Evolutionary conservation across 2,329 filamentous ascomycete species (phyloP), one percentile per base, ranked within the genome.

Genomic region (Colletotrichum camelliae): DNA sequence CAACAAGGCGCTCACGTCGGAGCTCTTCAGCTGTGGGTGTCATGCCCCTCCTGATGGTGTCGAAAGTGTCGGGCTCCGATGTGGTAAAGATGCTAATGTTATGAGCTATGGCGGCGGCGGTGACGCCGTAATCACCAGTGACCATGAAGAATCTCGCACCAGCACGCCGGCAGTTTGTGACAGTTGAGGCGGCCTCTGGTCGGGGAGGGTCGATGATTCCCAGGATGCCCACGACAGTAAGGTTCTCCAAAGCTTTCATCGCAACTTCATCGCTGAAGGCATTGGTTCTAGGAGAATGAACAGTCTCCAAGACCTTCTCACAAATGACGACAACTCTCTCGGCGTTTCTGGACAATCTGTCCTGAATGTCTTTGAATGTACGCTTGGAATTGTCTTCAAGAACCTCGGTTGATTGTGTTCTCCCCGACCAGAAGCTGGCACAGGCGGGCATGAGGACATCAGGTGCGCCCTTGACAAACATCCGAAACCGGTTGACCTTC

Each of bases 11-110:
- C 21, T 18, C 24, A 27, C 0, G 21, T 9, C 55, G 55, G 0
- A 58, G 55, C 55, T 58, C 55, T 18, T 58, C 21, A 1, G 24
- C 55, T 18, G 93, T 93, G 78, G 94, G 92, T 21, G 94, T 92
- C 24, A 94, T 88, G 78, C 55, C 55, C 55, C 55, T 24, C 13
- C 55, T n/a, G 55, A 58, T 58, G 55, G 55, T 58, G 55, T 58
- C 24, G 24, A 58, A 58, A n/a, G 55, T 18, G 55, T 58, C 55
- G 15, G 24, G 55, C 16, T 58, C 15, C 4, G 15, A 58, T 16
- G 55, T 58, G 21, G 55, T 58, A 24, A 58, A 58, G 10, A 58
- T 58, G 15, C 55, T 24, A 58, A 58, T 58, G 55, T 58, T 58
- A 13, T 58, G 55, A 0, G 55, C 55, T 10, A 52, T 52, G 43